Percentiles rank a stretch among this genome's conserved stretches.
phyloP scores from a whole-genome alignment of 2,329 filamentous ascomycete genomes.

The Geosmithia putterillii region DNA sequence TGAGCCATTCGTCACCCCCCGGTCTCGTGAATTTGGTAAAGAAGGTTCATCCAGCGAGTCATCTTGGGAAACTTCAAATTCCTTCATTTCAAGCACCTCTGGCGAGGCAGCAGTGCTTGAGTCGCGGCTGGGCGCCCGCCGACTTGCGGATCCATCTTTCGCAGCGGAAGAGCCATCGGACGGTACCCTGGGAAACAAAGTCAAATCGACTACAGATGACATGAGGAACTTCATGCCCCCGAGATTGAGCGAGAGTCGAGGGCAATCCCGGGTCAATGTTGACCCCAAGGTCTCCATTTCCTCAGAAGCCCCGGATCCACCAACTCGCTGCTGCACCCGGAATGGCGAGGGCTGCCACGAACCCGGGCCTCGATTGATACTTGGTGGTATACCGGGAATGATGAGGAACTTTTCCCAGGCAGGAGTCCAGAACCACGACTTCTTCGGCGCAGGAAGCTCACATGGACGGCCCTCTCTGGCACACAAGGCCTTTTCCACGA shows the following conservation, averaged over 20 bases:
- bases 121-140: background rate
- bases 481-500: conserved; percentile 18
- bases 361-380: conserved; percentile 7
- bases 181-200: background rate
- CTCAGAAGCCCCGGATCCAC: too few relatives aligned
- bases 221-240: background rate
- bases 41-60: background rate
- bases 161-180: background rate
- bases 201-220: conserved; percentile 1
- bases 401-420: conserved; percentile 22
- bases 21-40: background rate
- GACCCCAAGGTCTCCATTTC: background rate
- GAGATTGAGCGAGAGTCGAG: conserved; percentile 3
- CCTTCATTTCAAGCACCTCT: too few relatives aligned
- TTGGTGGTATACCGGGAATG: conserved; percentile 17
- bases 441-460: conserved; percentile 14
- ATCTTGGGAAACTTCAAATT: background rate
- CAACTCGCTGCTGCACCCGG: background rate
- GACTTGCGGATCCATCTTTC: too few relatives aligned
- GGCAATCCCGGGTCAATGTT: background rate
- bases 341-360: conserved; percentile 2
- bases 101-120: background rate
- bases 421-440: conserved; percentile 20
- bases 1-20: background rate
- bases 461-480: conserved; percentile 12